Conservation (phyloP, 1,139 yeast genomes). For the Candida sp. region DNA sequence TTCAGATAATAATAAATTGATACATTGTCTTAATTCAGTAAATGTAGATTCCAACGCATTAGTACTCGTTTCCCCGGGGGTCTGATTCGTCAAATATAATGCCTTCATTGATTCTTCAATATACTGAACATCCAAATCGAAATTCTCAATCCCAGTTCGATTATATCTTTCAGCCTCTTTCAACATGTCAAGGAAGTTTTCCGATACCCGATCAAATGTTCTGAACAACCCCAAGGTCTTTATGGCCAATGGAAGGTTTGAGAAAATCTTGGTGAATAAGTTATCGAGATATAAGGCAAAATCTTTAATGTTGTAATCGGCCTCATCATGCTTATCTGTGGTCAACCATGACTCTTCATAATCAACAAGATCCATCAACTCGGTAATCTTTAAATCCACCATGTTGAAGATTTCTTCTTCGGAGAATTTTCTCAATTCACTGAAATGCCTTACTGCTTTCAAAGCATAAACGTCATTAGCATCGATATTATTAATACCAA, state of each 20-base stretch:
- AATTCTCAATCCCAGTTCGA: conserved; percentile 38
- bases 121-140: conserved; percentile 40
- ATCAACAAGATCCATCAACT: conserved; percentile 80
- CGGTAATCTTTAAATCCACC: conserved; percentile 77
- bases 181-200: conserved; percentile 62
- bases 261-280: conserved; percentile 83
- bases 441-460: conserved; percentile 48
- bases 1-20: conserved; percentile 37
- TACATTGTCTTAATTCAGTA: conserved; percentile 42
- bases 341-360: conserved; percentile 70
- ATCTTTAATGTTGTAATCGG: conserved; percentile 76
- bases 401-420: conserved; percentile 78
- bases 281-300: conserved; percentile 86
- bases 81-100: conserved; percentile 18
- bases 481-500: conserved; percentile 41
- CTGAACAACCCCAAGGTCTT: conserved; percentile 78
- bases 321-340: conserved; percentile 46
- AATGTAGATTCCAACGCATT: conserved; percentile 45
- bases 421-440: conserved; percentile 64
- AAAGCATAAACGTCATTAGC: conserved; percentile 38
- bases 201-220: conserved; percentile 82
- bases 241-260: conserved; percentile 75
- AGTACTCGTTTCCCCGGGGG: conserved; percentile 24
- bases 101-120: conserved; percentile 39
- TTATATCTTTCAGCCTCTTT: conserved; percentile 44